Percentiles rank a stretch among this genome's conserved stretches.
Evolutionary conservation across 495 filamentous ascomycete species (phyloP).

Genomic region (Penicillium daleae): DNA sequence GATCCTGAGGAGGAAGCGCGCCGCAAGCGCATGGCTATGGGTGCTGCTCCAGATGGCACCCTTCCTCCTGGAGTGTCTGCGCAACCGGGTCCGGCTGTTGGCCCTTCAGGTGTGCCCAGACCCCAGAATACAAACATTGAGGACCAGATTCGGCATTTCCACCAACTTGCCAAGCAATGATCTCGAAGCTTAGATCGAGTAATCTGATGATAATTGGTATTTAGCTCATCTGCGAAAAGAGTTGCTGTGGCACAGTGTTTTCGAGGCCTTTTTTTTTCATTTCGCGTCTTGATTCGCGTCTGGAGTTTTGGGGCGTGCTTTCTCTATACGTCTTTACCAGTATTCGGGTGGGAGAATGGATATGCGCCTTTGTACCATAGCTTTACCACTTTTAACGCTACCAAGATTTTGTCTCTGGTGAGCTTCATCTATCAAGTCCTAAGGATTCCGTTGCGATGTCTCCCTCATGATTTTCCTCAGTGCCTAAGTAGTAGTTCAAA

Average conservation of each 20-base stretch:
- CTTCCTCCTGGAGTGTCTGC: conserved; percentile 17
- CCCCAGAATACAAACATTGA: conserved; percentile 52
- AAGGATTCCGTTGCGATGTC: too few relatives aligned
- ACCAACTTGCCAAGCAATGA: conserved; percentile 44
- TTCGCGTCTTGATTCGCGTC: not conserved
- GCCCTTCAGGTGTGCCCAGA: conserved; percentile 32
- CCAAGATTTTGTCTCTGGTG: not conserved
- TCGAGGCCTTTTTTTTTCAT: not conserved
- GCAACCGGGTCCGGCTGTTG: conserved; percentile 12
- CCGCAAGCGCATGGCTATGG: conserved; percentile 72
- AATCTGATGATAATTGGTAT: not conserved
- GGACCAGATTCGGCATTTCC: conserved; percentile 55
- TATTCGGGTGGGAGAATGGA: conserved; percentile 21
- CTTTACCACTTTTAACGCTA: conserved; percentile 2
- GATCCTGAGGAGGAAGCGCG: conserved; percentile 70
- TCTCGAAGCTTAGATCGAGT: not conserved
- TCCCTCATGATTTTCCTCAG: not conserved
- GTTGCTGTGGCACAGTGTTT: not conserved
- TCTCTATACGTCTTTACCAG: conserved; percentile 6
- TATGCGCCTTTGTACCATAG: conserved; percentile 25
- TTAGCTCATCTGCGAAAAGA: not conserved
- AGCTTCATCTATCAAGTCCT: not conserved
- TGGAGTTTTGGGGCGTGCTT: conserved; percentile 16
- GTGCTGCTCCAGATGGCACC: conserved; percentile 25
- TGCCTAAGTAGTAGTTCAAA: not conserved